These are phyloP conservation scores for Xerocomellus dryophilus DNA, from an alignment of 768 basidiomycete genomes.

Conservation along the genomic window DNA sequence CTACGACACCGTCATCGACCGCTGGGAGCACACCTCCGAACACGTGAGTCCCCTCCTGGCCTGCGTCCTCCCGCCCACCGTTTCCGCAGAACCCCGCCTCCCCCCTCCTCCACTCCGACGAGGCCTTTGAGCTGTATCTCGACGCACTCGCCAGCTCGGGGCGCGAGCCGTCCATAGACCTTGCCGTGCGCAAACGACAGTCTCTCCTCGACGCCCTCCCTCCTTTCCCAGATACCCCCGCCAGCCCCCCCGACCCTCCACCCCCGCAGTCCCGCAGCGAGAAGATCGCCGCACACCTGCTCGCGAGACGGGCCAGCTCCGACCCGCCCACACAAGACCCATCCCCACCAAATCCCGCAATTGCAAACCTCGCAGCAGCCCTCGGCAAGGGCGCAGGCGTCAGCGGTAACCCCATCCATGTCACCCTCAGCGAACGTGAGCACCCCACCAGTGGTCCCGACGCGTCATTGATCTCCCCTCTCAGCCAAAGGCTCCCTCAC, in stretches of 20 bases:
- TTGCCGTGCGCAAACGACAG: conserved; percentile 70
- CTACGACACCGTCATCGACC: conserved; percentile 67
- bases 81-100: conserved; percentile 57
- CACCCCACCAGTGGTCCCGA: conserved; percentile 4
- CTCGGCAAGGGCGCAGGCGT: conserved; percentile 43
- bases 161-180: conserved; percentile 52
- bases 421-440: conserved; percentile 80
- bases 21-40: conserved; percentile 84
- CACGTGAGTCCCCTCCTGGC: conserved; percentile 52
- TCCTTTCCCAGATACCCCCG: conserved; percentile 14
- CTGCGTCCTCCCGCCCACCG: conserved; percentile 1
- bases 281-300: conserved; percentile 41
- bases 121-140: conserved; percentile 76
- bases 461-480: neutral
- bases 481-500: conserved; percentile 69
- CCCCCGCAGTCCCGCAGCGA: conserved; percentile 36
- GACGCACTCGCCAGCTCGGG: conserved; percentile 60
- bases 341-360: conserved; percentile 30
- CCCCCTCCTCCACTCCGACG: conserved; percentile 65
- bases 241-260: conserved; percentile 14
- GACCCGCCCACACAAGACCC: conserved; percentile 8
- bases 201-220: conserved; percentile 47
- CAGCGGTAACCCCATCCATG: conserved; percentile 65
- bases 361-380: conserved; percentile 43
- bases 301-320: conserved; percentile 28